Percentiles rank a stretch among this genome's conserved stretches.
Evolutionary conservation across 2,329 filamentous ascomycete species (phyloP).

Genomic region (Parascedosporium putredinis): DNA sequence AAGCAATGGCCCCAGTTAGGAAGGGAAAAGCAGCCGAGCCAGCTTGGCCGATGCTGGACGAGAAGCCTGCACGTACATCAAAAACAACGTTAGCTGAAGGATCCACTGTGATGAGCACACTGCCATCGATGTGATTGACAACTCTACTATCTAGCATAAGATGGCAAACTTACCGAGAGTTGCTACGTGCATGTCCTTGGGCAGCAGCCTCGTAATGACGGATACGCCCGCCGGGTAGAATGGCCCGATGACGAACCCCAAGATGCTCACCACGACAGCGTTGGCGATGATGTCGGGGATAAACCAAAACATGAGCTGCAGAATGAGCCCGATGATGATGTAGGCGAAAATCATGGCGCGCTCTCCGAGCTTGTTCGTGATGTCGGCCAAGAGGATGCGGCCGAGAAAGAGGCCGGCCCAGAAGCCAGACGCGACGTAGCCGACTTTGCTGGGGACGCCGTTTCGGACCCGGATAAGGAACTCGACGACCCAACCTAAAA

Average conservation of each 20-base stretch:
- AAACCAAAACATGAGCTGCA: constrained; percentile 67
- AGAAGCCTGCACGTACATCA: constrained; percentile 23
- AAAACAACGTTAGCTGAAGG: too few species aligned
- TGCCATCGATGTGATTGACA: too few species aligned
- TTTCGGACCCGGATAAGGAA: constrained; percentile 66
- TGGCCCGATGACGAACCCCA: constrained; percentile 48
- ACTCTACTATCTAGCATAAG: too few species aligned
- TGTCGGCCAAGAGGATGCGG: constrained; percentile 58
- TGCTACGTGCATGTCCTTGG: constrained; percentile 22
- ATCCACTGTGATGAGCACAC: too few species aligned
- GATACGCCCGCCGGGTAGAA: constrained; percentile 48
- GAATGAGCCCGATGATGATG: constrained; percentile 49
- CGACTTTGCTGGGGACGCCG: constrained; percentile 59
- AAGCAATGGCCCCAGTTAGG: constrained; percentile 40
- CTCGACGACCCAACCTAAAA: constrained; percentile 74
- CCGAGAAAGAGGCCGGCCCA: constrained; percentile 68
- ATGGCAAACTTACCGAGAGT: constrained; percentile 49
- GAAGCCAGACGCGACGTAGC: constrained; percentile 67
- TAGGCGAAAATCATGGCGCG: constrained; percentile 59
- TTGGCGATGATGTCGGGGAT: constrained; percentile 66
- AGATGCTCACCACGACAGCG: constrained; percentile 23
- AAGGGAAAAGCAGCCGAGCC: constrained; percentile 45
- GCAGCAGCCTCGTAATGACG: constrained; percentile 40
- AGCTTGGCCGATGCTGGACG: constrained; percentile 46
- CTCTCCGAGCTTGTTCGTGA: constrained; percentile 60